Conservation (phyloP, 2,329 filamentous ascomycete genomes). For the Xylaria sp. region DNA sequence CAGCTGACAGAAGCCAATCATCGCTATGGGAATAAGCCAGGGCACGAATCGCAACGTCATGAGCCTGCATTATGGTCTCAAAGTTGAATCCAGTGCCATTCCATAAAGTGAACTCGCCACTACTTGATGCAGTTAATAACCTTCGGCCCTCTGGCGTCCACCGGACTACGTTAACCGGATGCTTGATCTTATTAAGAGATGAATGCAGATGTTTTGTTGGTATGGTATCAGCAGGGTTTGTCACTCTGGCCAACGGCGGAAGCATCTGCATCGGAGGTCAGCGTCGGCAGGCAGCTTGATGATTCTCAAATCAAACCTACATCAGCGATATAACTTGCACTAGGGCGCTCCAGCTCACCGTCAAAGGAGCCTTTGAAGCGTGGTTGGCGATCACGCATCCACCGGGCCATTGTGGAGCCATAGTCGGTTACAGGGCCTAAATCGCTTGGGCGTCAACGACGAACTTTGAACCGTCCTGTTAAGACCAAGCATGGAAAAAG, state of each 20-base stretch:
- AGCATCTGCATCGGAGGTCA: slow-evolving; percentile 72
- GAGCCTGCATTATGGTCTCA: slow-evolving; percentile 98
- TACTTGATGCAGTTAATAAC: slow-evolving; percentile 91
- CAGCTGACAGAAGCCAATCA: slow-evolving; percentile 95
- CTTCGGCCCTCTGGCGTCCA: slow-evolving; percentile 97
- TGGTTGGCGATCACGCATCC: slow-evolving; percentile 85
- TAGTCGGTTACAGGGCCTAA: slow-evolving; percentile 92
- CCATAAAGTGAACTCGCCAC: slow-evolving; percentile 98
- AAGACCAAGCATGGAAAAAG: background rate
- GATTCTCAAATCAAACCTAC: slow-evolving; percentile 61
- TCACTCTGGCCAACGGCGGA: slow-evolving; percentile 80
- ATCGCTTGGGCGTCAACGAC: slow-evolving; percentile 31
- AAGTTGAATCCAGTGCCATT: slow-evolving; percentile 99
- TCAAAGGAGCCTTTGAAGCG: slow-evolving; percentile 77
- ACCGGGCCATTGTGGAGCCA: slow-evolving; percentile 88
- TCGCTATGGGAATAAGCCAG: slow-evolving; percentile 92
- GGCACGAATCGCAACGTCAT: slow-evolving; percentile 86
- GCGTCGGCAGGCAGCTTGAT: slow-evolving; percentile 5
- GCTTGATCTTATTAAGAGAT: slow-evolving; percentile 98
- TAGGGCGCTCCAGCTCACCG: slow-evolving; percentile 85
- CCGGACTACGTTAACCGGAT: slow-evolving; percentile 94
- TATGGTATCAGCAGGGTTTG: slow-evolving; percentile 84
- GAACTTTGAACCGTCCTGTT: background rate
- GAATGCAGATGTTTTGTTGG: slow-evolving; percentile 96
- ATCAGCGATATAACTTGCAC: slow-evolving; percentile 89